A percentile compares a stretch with the other conserved stretches of the same genome.
Evolutionary conservation across 306 rosid genomes (phyloP).

Genomic region (Sindora glabra): DNA sequence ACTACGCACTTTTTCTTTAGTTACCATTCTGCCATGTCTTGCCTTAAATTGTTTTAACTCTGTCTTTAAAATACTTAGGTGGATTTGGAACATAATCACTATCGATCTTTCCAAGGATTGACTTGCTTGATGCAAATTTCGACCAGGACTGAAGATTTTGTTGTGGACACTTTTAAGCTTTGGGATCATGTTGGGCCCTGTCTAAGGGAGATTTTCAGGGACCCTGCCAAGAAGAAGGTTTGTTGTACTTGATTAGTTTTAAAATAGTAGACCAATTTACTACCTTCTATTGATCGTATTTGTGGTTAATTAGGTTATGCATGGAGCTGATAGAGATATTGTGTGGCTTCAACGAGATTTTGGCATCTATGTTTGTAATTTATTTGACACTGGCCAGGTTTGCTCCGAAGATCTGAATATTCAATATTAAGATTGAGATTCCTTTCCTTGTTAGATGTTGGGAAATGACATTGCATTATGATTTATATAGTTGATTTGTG

Average conservation of each 20-base stretch:
- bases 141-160: conserved; percentile 90
- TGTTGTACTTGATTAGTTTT: background rate
- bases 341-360: conserved; percentile 95
- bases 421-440: conserved; percentile 5
- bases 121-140: conserved; percentile 99
- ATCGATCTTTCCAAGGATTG: conserved; percentile 96
- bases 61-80: conserved; percentile 48
- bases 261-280: background rate
- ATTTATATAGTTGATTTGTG: background rate
- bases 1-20: background rate
- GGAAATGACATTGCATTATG: background rate
- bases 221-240: conserved; percentile 90
- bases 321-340: conserved; percentile 92
- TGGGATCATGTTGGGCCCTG: conserved; percentile 71
- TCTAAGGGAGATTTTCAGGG: conserved; percentile 87
- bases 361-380: conserved; percentile 88
- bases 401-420: conserved; percentile 12
- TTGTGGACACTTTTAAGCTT: conserved; percentile 86
- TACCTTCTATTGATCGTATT: conserved; percentile 12
- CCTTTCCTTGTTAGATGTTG: background rate
- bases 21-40: background rate
- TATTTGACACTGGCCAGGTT: conserved; percentile 99
- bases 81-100: conserved; percentile 98
- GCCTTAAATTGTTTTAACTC: conserved; percentile 5
- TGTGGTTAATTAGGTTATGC: conserved; percentile 72